A percentile compares a stretch with the other conserved stretches of the same genome.
Evolutionary conservation across 768 basidiomycete species (phyloP).

Genomic region (Auricularia auricula-judae): DNA sequence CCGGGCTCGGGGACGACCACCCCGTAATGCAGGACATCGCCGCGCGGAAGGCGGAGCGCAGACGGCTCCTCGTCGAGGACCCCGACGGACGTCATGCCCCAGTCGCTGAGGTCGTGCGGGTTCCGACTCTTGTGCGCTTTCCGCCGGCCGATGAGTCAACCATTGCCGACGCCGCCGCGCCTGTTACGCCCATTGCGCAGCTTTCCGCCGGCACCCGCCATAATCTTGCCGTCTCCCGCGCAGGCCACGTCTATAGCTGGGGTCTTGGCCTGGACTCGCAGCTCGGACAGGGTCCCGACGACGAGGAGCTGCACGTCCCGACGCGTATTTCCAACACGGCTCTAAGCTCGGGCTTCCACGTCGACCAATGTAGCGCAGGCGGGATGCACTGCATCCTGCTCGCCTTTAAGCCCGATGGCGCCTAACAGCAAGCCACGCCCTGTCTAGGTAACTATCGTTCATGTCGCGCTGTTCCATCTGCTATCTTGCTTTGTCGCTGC

Average conservation of each 20-base stretch:
- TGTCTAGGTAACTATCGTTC: too few relatives aligned
- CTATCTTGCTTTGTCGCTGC: too few relatives aligned
- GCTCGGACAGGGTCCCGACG: slow-evolving; percentile 7
- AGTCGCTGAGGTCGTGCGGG: slow-evolving; percentile 4
- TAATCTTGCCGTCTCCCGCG: slow-evolving; percentile 10
- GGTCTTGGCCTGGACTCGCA: slow-evolving; percentile 7
- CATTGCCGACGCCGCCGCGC: not conserved
- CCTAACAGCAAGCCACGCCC: too few relatives aligned
- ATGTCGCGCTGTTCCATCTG: too few relatives aligned
- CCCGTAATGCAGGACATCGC: slow-evolving; percentile 11
- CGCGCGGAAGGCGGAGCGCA: slow-evolving; percentile 2
- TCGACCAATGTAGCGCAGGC: slow-evolving; percentile 7
- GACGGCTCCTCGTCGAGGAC: not conserved
- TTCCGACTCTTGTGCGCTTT: slow-evolving; percentile 7
- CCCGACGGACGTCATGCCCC: not conserved
- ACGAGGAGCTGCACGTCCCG: not conserved
- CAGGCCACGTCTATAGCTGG: slow-evolving; percentile 8
- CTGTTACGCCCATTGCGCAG: slow-evolving; percentile 7
- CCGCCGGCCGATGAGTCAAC: slow-evolving; percentile 1
- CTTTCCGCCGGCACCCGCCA: slow-evolving; percentile 10
- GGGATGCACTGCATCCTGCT: slow-evolving; percentile 12
- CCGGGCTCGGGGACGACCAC: slow-evolving; percentile 42
- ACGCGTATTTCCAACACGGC: slow-evolving; percentile 5
- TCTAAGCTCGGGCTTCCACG: slow-evolving; percentile 6
- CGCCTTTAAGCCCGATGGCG: not conserved